Evolutionary conservation across 768 basidiomycete species (phyloP), one percentile per base, ranked within the genome.

Genomic region (Coprinopsis marcescibilis): DNA sequence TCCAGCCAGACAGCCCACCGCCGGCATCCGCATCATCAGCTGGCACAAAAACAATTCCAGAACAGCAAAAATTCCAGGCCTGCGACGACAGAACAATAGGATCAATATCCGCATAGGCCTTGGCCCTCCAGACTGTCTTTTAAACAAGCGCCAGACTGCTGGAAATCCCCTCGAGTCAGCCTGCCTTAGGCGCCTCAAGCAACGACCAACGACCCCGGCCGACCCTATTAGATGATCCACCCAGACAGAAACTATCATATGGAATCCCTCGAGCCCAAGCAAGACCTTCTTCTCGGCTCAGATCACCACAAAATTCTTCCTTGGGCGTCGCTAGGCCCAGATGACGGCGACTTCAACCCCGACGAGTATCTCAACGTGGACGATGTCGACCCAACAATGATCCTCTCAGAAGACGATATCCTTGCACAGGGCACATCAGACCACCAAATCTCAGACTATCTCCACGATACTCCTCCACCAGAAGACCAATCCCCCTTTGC

Each of bases 211-310:
- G n/a, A n/a, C n/a, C n/a, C n/a, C n/a, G n/a, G n/a, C n/a, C n/a
- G n/a, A n/a, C n/a, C n/a, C n/a, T n/a, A n/a, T n/a, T 40, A 40
- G 25, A 49, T 49, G 48, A 49, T 49, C 34, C 48, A 49, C 43
- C 46, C 41, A 17, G 46, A 48, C 39, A 25, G 29, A 41, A 48
- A 32, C 33, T 24, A 43, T 15, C 41, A 26, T 17, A 43, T 43
- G 41, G 26, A 24, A 27, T n/a, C 45, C 14, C 29, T 37, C 5
- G 34, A 40, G 8, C 40, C 40, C 14, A 42, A 49, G 27, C 48
- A 49, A 43, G 35, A 48, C 26, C 6, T 30, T 34, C 37, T 48
- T 11, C 14, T 43, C 20, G 11, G 20, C 17, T 8, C 17, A 35
- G 48, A 43, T 43, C 41, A 27, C 40, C 48, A 43, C 33, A 43